Percentiles rank a stretch among this genome's conserved stretches.
These are phyloP conservation scores for Cutaneotrichosporon curvatum DNA, from an alignment of 1,284 basidiomycete species.

Conservation along the genomic window DNA sequence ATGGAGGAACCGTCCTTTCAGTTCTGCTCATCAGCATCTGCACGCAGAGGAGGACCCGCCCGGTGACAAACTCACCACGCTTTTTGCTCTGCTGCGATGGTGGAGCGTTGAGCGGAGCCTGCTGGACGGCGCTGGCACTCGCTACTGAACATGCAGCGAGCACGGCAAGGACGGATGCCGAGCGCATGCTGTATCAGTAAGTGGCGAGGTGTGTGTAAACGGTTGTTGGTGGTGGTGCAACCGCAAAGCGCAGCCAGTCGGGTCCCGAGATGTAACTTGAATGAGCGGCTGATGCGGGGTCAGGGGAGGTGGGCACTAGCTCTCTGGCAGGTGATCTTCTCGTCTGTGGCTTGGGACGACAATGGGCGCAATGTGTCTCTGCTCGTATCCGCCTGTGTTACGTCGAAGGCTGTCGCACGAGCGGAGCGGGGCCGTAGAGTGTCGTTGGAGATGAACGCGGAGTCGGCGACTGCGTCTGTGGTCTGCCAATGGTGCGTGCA, in stretches of 20 bases:
- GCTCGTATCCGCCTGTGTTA: too few relatives aligned
- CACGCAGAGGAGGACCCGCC: neutral
- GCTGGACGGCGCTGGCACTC: neutral
- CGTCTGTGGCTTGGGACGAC: too few relatives aligned
- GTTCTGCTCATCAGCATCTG: slow-evolving; percentile 20
- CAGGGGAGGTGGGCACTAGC: too few relatives aligned
- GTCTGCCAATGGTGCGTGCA: too few relatives aligned
- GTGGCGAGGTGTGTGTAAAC: neutral
- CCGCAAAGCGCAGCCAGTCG: too few relatives aligned
- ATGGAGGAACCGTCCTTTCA: slow-evolving; percentile 43
- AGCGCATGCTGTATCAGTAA: slow-evolving; percentile 1
- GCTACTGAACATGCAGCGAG: neutral
- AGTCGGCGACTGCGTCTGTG: neutral
- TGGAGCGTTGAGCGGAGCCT: slow-evolving; percentile 2
- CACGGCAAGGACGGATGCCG: neutral
- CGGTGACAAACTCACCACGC: slow-evolving; percentile 6
- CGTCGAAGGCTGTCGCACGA: too few relatives aligned
- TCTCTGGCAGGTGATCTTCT: too few relatives aligned
- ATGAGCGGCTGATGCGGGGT: too few relatives aligned
- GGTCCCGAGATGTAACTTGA: too few relatives aligned
- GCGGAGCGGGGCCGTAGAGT: too few relatives aligned
- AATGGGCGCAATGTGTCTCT: too few relatives aligned
- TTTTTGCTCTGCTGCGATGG: neutral
- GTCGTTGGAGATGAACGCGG: neutral
- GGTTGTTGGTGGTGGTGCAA: too few relatives aligned